phyloP scores from a whole-genome alignment of 2,329 filamentous ascomycete species.

The Reticulascus tulasneorum region DNA sequence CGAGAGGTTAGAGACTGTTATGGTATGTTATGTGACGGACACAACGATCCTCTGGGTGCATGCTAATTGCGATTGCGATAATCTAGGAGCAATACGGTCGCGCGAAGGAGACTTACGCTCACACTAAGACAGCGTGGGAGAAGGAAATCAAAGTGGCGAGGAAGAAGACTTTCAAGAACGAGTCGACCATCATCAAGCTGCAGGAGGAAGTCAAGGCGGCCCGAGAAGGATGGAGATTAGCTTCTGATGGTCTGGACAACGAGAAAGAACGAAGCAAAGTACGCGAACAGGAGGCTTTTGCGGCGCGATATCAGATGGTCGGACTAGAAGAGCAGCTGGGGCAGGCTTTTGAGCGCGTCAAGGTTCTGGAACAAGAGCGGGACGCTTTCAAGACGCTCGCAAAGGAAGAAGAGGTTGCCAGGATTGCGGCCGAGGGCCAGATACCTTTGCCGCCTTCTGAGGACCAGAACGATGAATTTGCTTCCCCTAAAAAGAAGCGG shows the following conservation, averaged over 20 bases:
- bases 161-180: conserved; percentile 73
- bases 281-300: conserved; percentile 66
- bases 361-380: conserved; percentile 67
- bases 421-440: conserved; percentile 67
- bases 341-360: conserved; percentile 58
- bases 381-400: conserved; percentile 69
- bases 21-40: conserved; percentile 42
- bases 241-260: conserved; percentile 56
- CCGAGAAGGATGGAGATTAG: conserved; percentile 48
- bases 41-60: too few species aligned
- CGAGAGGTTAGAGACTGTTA: conserved; percentile 63
- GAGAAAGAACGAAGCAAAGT: conserved; percentile 59
- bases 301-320: conserved; percentile 62
- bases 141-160: conserved; percentile 67
- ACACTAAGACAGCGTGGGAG: conserved; percentile 66
- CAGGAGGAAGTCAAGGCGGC: conserved; percentile 68
- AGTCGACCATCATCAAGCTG: conserved; percentile 64
- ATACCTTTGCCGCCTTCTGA: conserved; percentile 57
- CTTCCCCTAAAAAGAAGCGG: conserved; percentile 53
- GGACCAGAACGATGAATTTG: conserved; percentile 58
- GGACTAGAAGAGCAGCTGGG: conserved; percentile 64
- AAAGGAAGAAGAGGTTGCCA: conserved; percentile 68
- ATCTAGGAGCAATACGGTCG: conserved; percentile 65
- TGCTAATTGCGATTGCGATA: conserved; percentile 6
- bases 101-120: conserved; percentile 64